Base-by-base conservation (phyloP, 257 asterid genomes). In the Solanum appendiculatum region DNA sequence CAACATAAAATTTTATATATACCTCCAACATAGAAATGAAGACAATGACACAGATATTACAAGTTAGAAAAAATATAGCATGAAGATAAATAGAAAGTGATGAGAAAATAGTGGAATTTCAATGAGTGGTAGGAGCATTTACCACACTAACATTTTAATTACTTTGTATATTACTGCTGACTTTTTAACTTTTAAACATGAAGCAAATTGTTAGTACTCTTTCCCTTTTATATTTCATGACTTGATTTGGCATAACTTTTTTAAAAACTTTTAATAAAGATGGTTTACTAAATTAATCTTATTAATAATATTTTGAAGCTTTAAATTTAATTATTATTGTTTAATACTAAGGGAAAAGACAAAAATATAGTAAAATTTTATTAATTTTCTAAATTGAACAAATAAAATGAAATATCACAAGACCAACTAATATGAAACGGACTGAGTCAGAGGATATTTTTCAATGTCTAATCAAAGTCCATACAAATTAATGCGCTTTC, bases 91-190 rank as follows among this genome's bases (percentile, higher is more conserved):
- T 36, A 39, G 12, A 8, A 78, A 15, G 27, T 44, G 27, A 78
- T 44, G 16, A 78, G 40, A 78, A 44, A 78, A 36, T 73, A 73
- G 51, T 34, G 27, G 39, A 7, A 77, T 18, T 25, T 77, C 48
- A 75, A 46, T 40, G 56, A 77, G 83, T 44, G 84, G 84, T 44
- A 78, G 39, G 27, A 44, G 84, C 63, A 78, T 78, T 78, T 78
- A 42, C 84, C 37, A 27, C 63, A 27, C 31, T n/a, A 15, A 78
- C 39, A 13, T 34, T 42, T 77, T 25, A 77, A 48, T 48, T 44
- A 48, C 37, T 77, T 77, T 77, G 33, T 42, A 27, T 25, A 63
- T 77, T 42, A 44, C 25, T n/a, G 83, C 15, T 14, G 25, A 25
- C 37, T 42, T 77, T 42, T 70, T 7, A 33, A 70, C 25, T 70